These are phyloP conservation scores for Penicillium lagena DNA, from an alignment of 495 filamentous ascomycete species.

Conservation along the genomic window DNA sequence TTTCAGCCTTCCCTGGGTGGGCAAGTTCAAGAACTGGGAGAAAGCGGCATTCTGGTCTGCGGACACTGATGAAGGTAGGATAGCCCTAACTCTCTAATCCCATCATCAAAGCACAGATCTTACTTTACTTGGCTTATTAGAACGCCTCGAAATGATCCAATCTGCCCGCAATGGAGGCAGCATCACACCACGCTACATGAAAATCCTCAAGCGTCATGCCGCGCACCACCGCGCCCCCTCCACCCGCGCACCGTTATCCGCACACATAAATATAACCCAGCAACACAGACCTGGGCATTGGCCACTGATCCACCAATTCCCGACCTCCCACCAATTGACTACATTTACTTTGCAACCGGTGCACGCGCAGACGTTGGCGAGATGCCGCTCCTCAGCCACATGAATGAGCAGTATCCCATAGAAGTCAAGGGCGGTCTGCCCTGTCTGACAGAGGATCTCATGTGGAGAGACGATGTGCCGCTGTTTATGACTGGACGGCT, in stretches of 20 bases:
- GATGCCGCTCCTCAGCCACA: constrained; percentile 43
- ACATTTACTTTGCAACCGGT: constrained; percentile 61
- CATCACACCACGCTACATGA: constrained; percentile 52
- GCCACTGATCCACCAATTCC: constrained; percentile 42
- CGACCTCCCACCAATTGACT: constrained; percentile 49
- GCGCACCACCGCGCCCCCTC: constrained; percentile 35
- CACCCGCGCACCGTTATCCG: constrained; percentile 43
- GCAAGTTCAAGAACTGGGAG: constrained; percentile 59
- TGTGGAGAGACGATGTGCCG: constrained; percentile 55
- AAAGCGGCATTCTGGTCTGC: constrained; percentile 58
- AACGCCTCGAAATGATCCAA: constrained; percentile 50
- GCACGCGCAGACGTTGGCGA: constrained; percentile 42
- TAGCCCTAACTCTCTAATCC: background rate
- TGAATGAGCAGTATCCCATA: constrained; percentile 48
- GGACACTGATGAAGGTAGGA: constrained; percentile 45
- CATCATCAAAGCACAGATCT: too few species aligned
- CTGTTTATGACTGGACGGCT: constrained; percentile 56
- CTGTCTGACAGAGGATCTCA: constrained; percentile 55
- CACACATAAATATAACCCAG: constrained; percentile 23
- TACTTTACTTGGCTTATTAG: constrained; percentile 3
- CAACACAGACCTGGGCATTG: constrained; percentile 42
- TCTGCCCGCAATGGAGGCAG: constrained; percentile 55
- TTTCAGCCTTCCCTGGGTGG: constrained; percentile 56
- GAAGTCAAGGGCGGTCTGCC: constrained; percentile 47
- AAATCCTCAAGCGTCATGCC: constrained; percentile 45